These are phyloP conservation scores for Papiliotrema laurentii DNA, from an alignment of 1,284 basidiomycete species.

Conservation along the genomic window DNA sequence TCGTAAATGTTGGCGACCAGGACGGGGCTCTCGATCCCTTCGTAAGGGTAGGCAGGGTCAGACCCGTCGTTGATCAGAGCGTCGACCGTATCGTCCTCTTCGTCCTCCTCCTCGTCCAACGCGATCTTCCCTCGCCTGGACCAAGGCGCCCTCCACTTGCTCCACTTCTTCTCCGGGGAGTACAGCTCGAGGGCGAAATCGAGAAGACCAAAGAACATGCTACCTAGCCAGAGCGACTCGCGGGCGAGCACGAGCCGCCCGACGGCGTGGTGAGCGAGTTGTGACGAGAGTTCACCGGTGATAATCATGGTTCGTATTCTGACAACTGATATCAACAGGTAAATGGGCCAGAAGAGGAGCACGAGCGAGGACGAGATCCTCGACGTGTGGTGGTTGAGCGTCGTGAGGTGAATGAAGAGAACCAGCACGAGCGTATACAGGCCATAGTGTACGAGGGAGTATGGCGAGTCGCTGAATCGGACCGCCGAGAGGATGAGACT, in stretches of 20 bases:
- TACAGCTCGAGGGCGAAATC: conserved; percentile 67
- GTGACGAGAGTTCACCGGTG: conserved; percentile 26
- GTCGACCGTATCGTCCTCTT: conserved; percentile 29
- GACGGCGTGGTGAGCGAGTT: conserved; percentile 15
- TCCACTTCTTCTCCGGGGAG: conserved; percentile 58
- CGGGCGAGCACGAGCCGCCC: conserved; percentile 35
- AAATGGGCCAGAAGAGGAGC: conserved; percentile 78
- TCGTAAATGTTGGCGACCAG: conserved; percentile 75
- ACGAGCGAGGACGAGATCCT: conserved; percentile 70
- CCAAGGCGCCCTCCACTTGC: conserved; percentile 18
- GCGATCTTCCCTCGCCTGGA: conserved; percentile 29
- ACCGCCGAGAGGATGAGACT: conserved; percentile 52
- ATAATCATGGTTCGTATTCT: conserved; percentile 61
- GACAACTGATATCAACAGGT: conserved; percentile 55
- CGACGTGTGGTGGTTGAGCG: conserved; percentile 69
- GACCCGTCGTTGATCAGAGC: conserved; percentile 13
- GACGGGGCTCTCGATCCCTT: conserved; percentile 64
- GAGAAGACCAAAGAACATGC: conserved; percentile 54
- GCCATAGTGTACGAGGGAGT: conserved; percentile 27
- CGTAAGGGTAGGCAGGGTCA: conserved; percentile 47
- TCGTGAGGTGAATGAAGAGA: conserved; percentile 40
- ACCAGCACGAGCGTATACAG: conserved; percentile 35
- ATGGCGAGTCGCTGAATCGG: conserved; percentile 13
- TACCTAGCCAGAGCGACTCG: conserved; percentile 45
- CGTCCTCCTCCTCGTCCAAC: conserved; percentile 38